Base-by-base conservation (phyloP, 2,329 filamentous ascomycete species). In the Botrytis paeoniae region DNA sequence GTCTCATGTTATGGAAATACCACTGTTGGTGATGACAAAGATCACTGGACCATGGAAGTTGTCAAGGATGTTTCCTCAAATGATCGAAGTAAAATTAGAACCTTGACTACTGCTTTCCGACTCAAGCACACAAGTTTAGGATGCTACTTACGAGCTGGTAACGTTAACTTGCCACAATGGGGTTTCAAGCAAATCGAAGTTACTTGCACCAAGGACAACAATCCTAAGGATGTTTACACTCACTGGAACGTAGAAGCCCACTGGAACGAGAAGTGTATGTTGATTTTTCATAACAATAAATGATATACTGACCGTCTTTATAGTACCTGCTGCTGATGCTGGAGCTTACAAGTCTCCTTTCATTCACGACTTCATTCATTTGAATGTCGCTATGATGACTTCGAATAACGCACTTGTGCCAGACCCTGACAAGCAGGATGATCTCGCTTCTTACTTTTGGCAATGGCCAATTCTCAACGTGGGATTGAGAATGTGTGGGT, bases 341-440 rank as follows among this genome's bases (percentile, higher is more conserved):
- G 93, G 92, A 79, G 91, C 93, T 73, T 99, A 98, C 86, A 97
- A 93, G 85, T 98, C 95, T 51, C 96, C 97, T 3, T 99, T 99
- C 87, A 87, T 97, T 80, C 95, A 97, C 81, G 96, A 99, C 83
- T 99, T 99, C 80, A 91, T 99, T 76, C 96, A 99, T 82, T 86
- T 98, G 75, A 99, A 99, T 82, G 96, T 99, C 75, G 96, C 96
- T 75, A 99, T 99, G 96, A 98, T 98, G 95, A 99, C 96, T 5
- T 98, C 96, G 57, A 99, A 99, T 88, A 99, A 99, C 81, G 96
- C 96, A 37, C 89, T 99, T 63, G 94, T 99, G 32, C 96, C 96
- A 6, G 96, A 99, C 80, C 95, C 96, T 7, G 96, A 99, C 83
- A 99, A 99, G 88, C 96, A 99, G 83, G 96, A 99, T 80, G 96